A percentile compares a stretch with the other conserved stretches of the same genome.
phyloP scores from a whole-genome alignment of 1,284 basidiomycete species.

The Puccinia hordei region DNA sequence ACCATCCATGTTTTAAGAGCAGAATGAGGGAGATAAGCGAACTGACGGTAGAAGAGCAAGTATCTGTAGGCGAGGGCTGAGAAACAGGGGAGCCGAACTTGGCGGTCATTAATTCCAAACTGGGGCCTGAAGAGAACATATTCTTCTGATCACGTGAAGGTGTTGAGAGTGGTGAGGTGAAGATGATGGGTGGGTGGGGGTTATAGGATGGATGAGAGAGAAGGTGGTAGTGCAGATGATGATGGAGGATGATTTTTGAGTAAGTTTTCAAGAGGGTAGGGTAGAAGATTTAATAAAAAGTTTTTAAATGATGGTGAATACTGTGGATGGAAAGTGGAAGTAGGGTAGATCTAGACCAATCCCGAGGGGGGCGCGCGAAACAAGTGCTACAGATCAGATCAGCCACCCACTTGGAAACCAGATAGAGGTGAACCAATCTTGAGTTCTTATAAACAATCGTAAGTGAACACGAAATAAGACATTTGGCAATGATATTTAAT shows the following conservation, averaged over 20 bases:
- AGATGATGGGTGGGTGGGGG: not conserved
- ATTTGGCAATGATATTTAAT: no score
- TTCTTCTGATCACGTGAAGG: not conserved
- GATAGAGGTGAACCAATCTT: conserved; percentile 7
- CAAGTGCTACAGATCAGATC: conserved; percentile 20
- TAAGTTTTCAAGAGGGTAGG: not conserved
- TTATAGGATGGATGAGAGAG: no score
- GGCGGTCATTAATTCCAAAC: conserved; percentile 6
- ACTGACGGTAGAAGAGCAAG: conserved; percentile 30
- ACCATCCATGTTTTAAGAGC: not conserved
- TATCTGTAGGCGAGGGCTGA: conserved; percentile 17
- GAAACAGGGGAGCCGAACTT: conserved; percentile 21
- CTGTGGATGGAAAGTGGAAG: not conserved
- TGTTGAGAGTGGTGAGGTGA: not conserved
- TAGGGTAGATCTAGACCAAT: conserved; percentile 23
- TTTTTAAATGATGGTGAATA: conserved; percentile 1
- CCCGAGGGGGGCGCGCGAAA: conserved; percentile 2
- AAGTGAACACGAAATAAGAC: not conserved
- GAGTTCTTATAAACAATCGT: not conserved
- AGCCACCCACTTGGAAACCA: conserved; percentile 8
- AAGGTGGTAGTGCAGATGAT: no score
- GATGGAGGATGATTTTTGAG: not conserved
- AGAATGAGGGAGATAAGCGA: not conserved
- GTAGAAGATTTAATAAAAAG: not conserved
- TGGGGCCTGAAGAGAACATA: conserved; percentile 11